Percentiles rank a stretch among this genome's conserved stretches.
Evolutionary conservation across 1,284 basidiomycete genomes (phyloP).

Genomic region (Ustilago xerochloae): DNA sequence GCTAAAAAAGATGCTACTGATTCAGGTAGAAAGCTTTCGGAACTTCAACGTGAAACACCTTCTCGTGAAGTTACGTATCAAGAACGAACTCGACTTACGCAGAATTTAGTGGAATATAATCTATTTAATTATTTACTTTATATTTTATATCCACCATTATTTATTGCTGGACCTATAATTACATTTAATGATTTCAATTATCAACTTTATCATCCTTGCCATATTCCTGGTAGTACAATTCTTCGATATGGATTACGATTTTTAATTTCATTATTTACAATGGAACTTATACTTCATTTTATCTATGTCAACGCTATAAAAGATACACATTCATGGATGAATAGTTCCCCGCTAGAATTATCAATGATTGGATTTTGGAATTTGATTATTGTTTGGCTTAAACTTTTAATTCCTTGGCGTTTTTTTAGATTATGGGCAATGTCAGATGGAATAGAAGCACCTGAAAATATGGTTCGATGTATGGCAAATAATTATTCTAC

Average conservation of each 20-base stretch:
- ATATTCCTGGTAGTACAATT: constrained; percentile 55
- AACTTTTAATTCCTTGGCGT: constrained; percentile 97
- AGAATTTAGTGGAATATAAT: constrained; percentile 71
- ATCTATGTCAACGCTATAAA: constrained; percentile 99
- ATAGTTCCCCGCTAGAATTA: constrained; percentile 81
- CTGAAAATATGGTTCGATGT: constrained; percentile 98
- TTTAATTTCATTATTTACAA: constrained; percentile 78
- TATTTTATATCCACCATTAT: constrained; percentile 87
- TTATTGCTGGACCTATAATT: constrained; percentile 95
- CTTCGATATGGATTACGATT: constrained; percentile 79
- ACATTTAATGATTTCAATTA: constrained; percentile 94
- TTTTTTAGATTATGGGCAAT: constrained; percentile 97
- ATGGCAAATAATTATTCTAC: constrained; percentile 98
- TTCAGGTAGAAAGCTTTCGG: constrained; percentile 14
- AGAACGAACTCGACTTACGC: constrained; percentile 39
- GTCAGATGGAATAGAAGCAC: constrained; percentile 87
- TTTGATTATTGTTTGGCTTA: constrained; percentile 93
- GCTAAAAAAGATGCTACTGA: constrained; percentile 34
- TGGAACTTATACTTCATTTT: constrained; percentile 91
- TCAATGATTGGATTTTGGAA: constrained; percentile 98
- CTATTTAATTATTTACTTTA: constrained; percentile 79
- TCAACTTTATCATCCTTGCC: constrained; percentile 74
- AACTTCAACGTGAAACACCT: constrained; percentile 12
- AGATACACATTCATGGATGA: constrained; percentile 78
- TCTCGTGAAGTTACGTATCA: constrained; percentile 25